These are phyloP conservation scores for Debaryomyces psychrophilus DNA, from an alignment of 1,139 yeast genomes.

Conservation along the genomic window DNA sequence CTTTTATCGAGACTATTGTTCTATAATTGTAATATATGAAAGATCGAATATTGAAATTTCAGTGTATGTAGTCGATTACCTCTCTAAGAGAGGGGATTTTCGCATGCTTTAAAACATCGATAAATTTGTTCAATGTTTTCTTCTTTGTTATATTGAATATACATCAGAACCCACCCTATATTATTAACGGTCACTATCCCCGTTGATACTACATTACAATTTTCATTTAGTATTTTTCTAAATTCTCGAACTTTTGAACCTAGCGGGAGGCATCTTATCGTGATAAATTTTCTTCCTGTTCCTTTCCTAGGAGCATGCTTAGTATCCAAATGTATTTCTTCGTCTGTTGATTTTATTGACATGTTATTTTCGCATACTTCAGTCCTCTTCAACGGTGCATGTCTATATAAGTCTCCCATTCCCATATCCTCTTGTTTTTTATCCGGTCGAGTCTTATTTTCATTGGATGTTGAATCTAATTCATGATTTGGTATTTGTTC, in stretches of 20 bases:
- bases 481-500: too few species aligned
- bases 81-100: background rate
- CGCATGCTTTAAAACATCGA: background rate
- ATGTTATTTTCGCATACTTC: too few species aligned
- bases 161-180: background rate
- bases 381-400: too few species aligned
- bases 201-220: background rate
- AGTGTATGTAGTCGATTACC: background rate
- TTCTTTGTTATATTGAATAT: background rate
- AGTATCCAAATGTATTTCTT: background rate
- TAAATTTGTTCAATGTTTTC: background rate
- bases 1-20: background rate
- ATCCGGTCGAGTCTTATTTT: too few species aligned
- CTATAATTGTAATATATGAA: background rate
- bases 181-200: background rate
- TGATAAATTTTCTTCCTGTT: background rate
- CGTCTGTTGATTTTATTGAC: background rate
- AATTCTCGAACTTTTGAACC: background rate
- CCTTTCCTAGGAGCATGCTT: background rate
- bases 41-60: background rate
- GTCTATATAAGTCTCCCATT: too few species aligned
- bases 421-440: too few species aligned
- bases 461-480: too few species aligned
- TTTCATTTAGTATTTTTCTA: background rate
- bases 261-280: background rate